phyloP scores from a whole-genome alignment of 164 flowering plant genomes.

The Nelumbo lutea region DNA sequence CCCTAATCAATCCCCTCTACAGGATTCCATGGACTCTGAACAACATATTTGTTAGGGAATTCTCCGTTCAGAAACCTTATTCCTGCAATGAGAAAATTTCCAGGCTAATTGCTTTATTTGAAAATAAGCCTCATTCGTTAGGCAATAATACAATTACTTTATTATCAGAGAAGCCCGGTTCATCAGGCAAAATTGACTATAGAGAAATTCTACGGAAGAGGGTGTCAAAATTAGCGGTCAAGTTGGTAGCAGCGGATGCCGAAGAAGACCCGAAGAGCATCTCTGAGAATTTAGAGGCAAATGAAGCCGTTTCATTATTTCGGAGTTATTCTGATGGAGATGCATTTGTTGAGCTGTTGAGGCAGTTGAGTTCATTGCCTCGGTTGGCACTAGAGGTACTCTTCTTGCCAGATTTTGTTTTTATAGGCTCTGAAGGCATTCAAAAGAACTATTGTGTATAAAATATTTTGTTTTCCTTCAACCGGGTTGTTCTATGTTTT shows the following conservation, averaged over 20 bases:
- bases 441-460: too few species aligned
- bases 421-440: too few species aligned
- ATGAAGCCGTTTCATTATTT: slow-evolving; percentile 29
- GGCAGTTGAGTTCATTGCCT: slow-evolving; percentile 37
- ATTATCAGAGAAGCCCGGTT: slow-evolving; percentile 11
- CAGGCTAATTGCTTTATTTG: slow-evolving; percentile 17
- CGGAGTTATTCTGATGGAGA: slow-evolving; percentile 31
- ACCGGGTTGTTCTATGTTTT: too few species aligned
- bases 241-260: slow-evolving; percentile 17
- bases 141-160: too few species aligned
- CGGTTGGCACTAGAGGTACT: slow-evolving; percentile 16
- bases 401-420: too few species aligned
- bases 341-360: slow-evolving; percentile 29
- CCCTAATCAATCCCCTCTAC: too few species aligned
- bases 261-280: slow-evolving; percentile 24
- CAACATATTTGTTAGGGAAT: not conserved
- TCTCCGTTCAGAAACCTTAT: slow-evolving; percentile 2
- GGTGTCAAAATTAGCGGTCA: slow-evolving; percentile 29
- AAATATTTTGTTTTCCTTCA: too few species aligned
- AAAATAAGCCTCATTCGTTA: too few species aligned
- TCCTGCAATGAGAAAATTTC: slow-evolving; percentile 6
- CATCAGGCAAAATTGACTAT: not conserved
- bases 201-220: slow-evolving; percentile 5
- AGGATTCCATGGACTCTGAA: too few species aligned
- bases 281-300: slow-evolving; percentile 38